phyloP scores from a whole-genome alignment of 2,329 filamentous ascomycete genomes.

The Aspergillus vadensis region DNA sequence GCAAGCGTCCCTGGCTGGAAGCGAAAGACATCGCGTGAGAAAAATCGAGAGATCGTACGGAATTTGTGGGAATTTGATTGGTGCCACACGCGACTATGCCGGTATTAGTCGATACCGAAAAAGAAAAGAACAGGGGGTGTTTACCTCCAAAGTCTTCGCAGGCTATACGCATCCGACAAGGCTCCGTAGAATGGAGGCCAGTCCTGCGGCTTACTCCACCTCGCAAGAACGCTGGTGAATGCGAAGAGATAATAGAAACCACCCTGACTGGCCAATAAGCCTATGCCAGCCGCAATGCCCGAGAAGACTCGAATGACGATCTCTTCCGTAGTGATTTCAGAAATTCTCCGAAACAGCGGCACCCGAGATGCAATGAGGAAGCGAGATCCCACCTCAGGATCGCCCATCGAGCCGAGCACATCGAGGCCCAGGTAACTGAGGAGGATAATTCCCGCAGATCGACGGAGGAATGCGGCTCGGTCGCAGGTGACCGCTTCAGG shows the following conservation, averaged over 20 bases:
- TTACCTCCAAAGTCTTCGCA: constrained; percentile 13
- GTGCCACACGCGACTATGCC: constrained; percentile 9
- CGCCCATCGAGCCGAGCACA: background rate
- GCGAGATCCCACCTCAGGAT: background rate
- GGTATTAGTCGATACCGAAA: background rate
- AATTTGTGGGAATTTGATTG: constrained; percentile 15
- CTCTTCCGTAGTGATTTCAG: constrained; percentile 3
- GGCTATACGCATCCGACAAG: constrained; percentile 3
- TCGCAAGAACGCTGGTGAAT: background rate
- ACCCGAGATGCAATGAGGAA: constrained; percentile 1
- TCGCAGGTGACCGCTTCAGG: background rate
- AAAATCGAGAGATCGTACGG: background rate
- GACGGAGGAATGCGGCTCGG: background rate
- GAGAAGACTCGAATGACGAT: background rate
- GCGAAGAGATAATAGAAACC: constrained; percentile 3
- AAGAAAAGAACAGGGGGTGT: background rate
- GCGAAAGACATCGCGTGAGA: background rate
- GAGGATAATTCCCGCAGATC: background rate
- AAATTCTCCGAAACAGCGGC: background rate
- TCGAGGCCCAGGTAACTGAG: constrained; percentile 4
- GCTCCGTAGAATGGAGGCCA: constrained; percentile 14
- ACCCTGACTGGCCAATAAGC: constrained; percentile 5
- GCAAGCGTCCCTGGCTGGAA: background rate
- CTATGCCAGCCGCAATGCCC: background rate
- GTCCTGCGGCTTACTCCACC: background rate